A percentile compares a stretch with the other conserved stretches of the same genome.
Conservation (phyloP, 805 yeast species). For the Candida maris region DNA sequence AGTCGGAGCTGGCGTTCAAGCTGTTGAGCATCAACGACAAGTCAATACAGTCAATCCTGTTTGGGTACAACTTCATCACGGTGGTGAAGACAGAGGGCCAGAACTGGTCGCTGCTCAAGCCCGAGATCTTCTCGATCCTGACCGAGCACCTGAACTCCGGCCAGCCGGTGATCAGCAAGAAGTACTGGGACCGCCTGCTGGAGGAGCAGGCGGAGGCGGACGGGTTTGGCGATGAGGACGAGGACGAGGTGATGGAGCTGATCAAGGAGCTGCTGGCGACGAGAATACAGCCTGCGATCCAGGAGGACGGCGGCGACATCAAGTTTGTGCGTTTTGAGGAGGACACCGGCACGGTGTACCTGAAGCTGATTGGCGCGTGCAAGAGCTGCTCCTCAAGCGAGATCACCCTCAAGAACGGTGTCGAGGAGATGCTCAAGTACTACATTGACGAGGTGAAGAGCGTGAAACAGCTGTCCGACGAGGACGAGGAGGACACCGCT, state of each 20-base stretch:
- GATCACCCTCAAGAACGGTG: conserved; percentile 91
- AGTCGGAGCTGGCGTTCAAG: conserved; percentile 74
- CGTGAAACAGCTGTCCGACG: conserved; percentile 84
- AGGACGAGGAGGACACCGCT: conserved; percentile 48
- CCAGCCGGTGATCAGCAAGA: conserved; percentile 46
- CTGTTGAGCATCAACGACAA: conserved; percentile 65
- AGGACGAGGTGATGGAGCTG: conserved; percentile 78
- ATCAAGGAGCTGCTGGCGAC: conserved; percentile 91
- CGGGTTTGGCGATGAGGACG: conserved; percentile 48
- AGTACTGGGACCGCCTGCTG: conserved; percentile 29
- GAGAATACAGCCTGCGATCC: conserved; percentile 94
- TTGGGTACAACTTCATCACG: conserved; percentile 82
- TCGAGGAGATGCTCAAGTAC: conserved; percentile 95
- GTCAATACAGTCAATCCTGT: conserved; percentile 66
- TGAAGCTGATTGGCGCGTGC: conserved; percentile 94
- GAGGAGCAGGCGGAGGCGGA: conserved; percentile 34
- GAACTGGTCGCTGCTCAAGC: conserved; percentile 59
- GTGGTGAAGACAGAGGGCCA: conserved; percentile 51
- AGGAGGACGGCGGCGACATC: conserved; percentile 98
- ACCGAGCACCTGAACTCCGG: conserved; percentile 56
- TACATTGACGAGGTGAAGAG: conserved; percentile 93
- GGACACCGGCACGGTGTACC: conserved; percentile 80
- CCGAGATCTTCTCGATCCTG: conserved; percentile 58
- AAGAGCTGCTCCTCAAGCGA: conserved; percentile 88
- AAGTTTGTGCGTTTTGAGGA: conserved; percentile 84